Evolutionary conservation across 2,329 filamentous ascomycete genomes (phyloP), one percentile per base, ranked within the genome.

Genomic region (Cladophialophora yegresii): DNA sequence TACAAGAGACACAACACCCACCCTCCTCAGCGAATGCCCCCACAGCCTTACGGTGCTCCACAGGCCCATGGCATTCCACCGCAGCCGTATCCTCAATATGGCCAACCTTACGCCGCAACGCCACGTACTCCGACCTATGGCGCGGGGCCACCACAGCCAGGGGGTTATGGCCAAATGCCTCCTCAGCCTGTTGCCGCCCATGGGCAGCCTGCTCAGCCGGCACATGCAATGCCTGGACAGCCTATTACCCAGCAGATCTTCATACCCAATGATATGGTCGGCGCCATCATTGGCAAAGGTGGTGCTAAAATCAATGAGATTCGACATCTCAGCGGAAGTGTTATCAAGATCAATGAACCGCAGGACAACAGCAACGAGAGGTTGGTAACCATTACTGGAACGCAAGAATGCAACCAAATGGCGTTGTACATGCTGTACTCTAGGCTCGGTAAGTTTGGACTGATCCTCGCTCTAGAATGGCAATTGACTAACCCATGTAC

Each of bases 251-350:
- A 99, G 79, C 95, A 99, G 79, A 99, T 99, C 71, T 99, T 90
- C 80, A 99, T 99, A 72, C 95, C 95, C 64, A 99, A 99, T 76
- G 95, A 99, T 75, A 98, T 99, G 95, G 95, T 99, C 60, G 95
- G 95, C 68, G 95, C 95, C 62, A 99, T 99, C 73, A 99, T 99
- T 72, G 95, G 95, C 74, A 99, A 99, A 81, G 95, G 95, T 67
- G 95, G 95, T 69, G 91, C 92, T 62, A 99, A 99, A 85, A 99
- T 99, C 84, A 99, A 99, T 76, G 95, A 99, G 80, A 99, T 99
- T 70, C 88, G 95, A 71, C 92, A 97, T 77, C 87, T 99, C 72
- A 96, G 91, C 77, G 95, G 93, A 71, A 98, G 93, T 80, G 93
- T 99, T 54, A 98, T 99, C 78, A 99, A 99, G 83, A 99, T 99